Evolutionary conservation across 2,329 filamentous ascomycete species (phyloP).

Genomic region (Colletotrichum spinosum): DNA sequence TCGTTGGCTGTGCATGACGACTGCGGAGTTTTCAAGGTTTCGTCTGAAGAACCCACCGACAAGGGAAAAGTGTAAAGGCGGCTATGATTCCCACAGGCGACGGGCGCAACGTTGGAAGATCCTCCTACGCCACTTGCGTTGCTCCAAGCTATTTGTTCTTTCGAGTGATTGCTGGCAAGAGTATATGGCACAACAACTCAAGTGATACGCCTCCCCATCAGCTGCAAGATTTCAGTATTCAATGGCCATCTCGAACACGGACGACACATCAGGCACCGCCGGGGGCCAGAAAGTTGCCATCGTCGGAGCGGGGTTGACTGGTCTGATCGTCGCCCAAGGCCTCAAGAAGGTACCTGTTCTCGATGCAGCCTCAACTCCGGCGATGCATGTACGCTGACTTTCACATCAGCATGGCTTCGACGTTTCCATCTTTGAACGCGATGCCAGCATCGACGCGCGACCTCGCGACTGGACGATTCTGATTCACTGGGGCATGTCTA

Average conservation of each 20-base stretch:
- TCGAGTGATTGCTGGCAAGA: not conserved
- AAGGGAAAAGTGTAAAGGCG: not conserved
- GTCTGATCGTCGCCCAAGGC: conserved; percentile 51
- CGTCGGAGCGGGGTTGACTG: conserved; percentile 52
- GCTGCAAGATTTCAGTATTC: not conserved
- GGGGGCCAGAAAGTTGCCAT: conserved; percentile 45
- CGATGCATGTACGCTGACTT: not conserved
- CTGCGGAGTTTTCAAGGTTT: conserved; percentile 2
- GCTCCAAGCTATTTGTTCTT: not conserved
- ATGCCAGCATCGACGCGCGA: conserved; percentile 44
- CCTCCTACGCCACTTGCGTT: too few species aligned
- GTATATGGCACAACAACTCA: too few species aligned
- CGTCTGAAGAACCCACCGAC: conserved; percentile 9
- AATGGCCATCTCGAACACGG: conserved; percentile 8
- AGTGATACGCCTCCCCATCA: too few species aligned
- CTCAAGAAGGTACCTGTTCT: conserved; percentile 45
- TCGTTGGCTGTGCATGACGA: conserved; percentile 5
- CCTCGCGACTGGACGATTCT: conserved; percentile 54
- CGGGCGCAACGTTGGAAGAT: too few species aligned
- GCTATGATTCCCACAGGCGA: too few species aligned
- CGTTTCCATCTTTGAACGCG: conserved; percentile 47
- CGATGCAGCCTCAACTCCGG: too few species aligned
- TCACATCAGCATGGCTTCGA: conserved; percentile 46
- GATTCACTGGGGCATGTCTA: conserved; percentile 53
- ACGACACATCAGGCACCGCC: not conserved